Evolutionary conservation across 345 rosid species (phyloP).

Genomic region (Brassica nigra): DNA sequence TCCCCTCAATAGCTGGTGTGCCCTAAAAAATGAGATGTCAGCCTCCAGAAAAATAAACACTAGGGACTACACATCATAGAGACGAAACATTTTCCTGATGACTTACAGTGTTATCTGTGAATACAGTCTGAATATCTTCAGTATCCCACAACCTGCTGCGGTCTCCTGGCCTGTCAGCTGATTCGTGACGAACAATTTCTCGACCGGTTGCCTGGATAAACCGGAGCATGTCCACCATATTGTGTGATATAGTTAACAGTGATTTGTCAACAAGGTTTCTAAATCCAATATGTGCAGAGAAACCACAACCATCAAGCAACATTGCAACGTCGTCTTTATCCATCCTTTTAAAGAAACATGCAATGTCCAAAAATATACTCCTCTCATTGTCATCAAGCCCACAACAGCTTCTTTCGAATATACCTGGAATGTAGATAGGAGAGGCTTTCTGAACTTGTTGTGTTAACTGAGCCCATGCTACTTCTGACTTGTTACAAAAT

Average conservation of each 20-base stretch:
- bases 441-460: background rate
- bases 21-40: conserved; percentile 28
- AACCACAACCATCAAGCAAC: conserved; percentile 40
- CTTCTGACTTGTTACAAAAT: background rate
- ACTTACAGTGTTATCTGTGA: conserved; percentile 19
- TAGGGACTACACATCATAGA: too few species aligned
- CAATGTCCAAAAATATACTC: conserved; percentile 25
- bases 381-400: conserved; percentile 41
- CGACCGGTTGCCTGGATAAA: conserved; percentile 39
- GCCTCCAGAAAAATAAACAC: too few species aligned
- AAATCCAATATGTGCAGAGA: conserved; percentile 35
- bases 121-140: conserved; percentile 2
- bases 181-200: conserved; percentile 33
- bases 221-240: conserved; percentile 24
- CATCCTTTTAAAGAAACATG: conserved; percentile 26
- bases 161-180: conserved; percentile 22
- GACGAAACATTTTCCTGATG: background rate
- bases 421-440: conserved; percentile 21
- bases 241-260: conserved; percentile 16
- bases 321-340: conserved; percentile 22
- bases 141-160: conserved; percentile 33
- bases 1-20: conserved; percentile 38
- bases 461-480: background rate
- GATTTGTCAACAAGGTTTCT: conserved; percentile 42
- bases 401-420: conserved; percentile 27